These are phyloP conservation scores for Vigna trinervia DNA, from an alignment of 306 rosid species.

Conservation along the genomic window DNA sequence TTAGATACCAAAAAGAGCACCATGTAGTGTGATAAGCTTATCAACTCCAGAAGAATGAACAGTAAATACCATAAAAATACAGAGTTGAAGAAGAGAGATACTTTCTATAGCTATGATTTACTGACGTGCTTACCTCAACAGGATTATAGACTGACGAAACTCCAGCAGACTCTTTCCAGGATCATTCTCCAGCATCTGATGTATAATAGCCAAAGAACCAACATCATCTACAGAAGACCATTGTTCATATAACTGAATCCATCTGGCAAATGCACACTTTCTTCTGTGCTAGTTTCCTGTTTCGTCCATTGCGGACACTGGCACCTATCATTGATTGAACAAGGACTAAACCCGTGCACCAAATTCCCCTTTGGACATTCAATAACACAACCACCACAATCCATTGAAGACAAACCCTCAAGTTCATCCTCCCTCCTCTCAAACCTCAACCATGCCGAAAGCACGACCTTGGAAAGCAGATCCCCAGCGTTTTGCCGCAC, in stretches of 20 bases:
- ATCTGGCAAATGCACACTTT: conserved; percentile 37
- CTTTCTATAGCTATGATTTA: conserved; percentile 5
- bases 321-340: conserved; percentile 53
- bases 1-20: conserved; percentile 11
- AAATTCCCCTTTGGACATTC: conserved; percentile 74
- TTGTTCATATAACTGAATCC: conserved; percentile 76
- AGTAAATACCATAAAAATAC: neutral
- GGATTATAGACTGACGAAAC: conserved; percentile 80
- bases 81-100: neutral
- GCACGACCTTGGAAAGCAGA: conserved; percentile 67
- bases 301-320: conserved; percentile 50
- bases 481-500: conserved; percentile 67
- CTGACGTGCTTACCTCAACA: conserved; percentile 58
- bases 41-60: neutral
- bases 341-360: conserved; percentile 53
- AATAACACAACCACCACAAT: conserved; percentile 61
- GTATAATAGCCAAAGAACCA: conserved; percentile 76
- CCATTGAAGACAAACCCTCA: conserved; percentile 58
- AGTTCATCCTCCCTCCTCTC: conserved; percentile 87
- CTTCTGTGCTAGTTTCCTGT: conserved; percentile 40
- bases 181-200: conserved; percentile 72
- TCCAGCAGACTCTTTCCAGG: conserved; percentile 66
- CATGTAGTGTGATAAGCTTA: neutral
- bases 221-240: conserved; percentile 82
- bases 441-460: conserved; percentile 73